Base-by-base conservation (phyloP, 768 basidiomycete species). In the Macrolepiota fuliginosa region DNA sequence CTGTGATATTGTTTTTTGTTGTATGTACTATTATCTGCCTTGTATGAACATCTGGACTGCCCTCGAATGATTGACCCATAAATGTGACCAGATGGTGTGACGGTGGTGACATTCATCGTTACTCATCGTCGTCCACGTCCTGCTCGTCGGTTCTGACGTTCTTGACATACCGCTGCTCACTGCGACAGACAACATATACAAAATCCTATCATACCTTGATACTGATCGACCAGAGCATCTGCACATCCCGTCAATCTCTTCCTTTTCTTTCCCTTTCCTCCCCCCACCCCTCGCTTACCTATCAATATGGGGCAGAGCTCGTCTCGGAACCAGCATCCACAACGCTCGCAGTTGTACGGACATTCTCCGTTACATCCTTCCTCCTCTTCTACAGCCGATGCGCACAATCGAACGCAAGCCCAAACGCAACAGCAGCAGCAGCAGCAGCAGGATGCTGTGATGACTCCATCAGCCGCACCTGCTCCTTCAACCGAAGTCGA, bases 221-320 rank as follows among this genome's bases (percentile, higher is more conserved):
- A 22, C 42, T 45, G 19, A 45, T n/a, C 4, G 42, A 9, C 42
- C 7, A 12, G n/a, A 10, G 42, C 17, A 45, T 19, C n/a, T 19
- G 7, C 9, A 22, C 42, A 45, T 45, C n/a, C 42, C 15, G 19
- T 9, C 42, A 19, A 45, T 45, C 42, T 45, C n/a, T 45, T 9
- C 42, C 42, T 2, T 25, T 4, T 2, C n/a, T 10, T 15, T 25
- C 47, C 47, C 22, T 3, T 49, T 25, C 27, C 24, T 19, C 42
- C 42, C 27, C 56, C 3, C 25, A 11, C 27, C 52, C 36, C 45
- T 60, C 47, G 47, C 29, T 32, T 32, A 32, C 29, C 3, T 32
- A 32, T 32, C 3, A 32, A 32, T 32, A 68, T 68, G 67, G 67
- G 67, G 15, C 67, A 68, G 64, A 66, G 54, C 42, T 54, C 24